Base-by-base conservation (phyloP, 192 early-diverging fungal species). In the Backusella morwellensis region DNA sequence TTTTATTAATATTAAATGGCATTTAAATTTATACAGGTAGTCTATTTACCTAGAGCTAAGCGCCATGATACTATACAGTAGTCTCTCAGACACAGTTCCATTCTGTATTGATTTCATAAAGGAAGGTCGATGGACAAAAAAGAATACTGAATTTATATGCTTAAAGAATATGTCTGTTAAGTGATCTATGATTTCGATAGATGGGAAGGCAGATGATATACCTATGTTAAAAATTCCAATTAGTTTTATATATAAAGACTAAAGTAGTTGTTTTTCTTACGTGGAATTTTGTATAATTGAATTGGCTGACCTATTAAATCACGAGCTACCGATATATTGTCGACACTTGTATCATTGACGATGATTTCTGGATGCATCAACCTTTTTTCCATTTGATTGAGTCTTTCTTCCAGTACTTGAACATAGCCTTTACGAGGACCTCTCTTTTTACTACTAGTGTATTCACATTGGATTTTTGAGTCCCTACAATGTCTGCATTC, bases 101-200 rank as follows among this genome's bases (percentile, higher is more conserved):
- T 84, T 78, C 11, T 76, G 75, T 56, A 86, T 75, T 75, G 80
- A 80, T 52, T 70, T 70, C 78, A 72, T 85, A 44, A 89, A 83
- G 7, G 83, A 85, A 4, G 52, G 73, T 11, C 80, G 75, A 44
- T 89, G 88, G 35, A 89, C 77, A 36, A 89, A 78, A 21, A 86
- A 79, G 23, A 86, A 68, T 68, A 85, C 78, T n/a, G 75, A 80
- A 63, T 86, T 84, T 21, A 85, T 75, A 21, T 85, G 79, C 63
- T 85, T 81, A 50, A 89, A 89, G 68, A 82, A 89, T 19, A 85
- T 78, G 23, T 81, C 73, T 21, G 82, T 77, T 11, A 89, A 77
- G 74, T 85, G 81, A 6, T 81, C 70, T 4, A 85, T 72, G 47
- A 87, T 78, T 14, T 89, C 86, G 19, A 82, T 80, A 2, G 78